Conservation (phyloP, 106 monocot genomes). For the Phalaenopsis equestris region DNA sequence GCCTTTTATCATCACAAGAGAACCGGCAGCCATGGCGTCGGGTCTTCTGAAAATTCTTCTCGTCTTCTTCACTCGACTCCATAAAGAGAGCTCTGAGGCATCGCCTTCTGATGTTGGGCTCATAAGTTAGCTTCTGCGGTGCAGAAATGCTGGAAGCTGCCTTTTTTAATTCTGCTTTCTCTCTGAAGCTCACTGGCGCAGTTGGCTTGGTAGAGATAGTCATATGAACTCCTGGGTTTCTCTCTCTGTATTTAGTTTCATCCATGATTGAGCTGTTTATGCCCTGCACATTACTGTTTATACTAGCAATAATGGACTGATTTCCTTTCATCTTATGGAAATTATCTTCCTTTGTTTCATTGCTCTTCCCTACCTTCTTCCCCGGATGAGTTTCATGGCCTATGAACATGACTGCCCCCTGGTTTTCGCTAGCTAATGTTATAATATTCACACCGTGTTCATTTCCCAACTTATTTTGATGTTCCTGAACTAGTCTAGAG, state of each 20-base stretch:
- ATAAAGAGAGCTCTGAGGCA: constrained; percentile 63
- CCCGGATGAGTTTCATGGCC: neutral
- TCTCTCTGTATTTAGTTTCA: constrained; percentile 26
- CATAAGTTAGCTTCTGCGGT: constrained; percentile 24
- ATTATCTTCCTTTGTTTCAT: neutral
- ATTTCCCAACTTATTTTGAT: constrained; percentile 8
- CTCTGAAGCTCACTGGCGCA: neutral
- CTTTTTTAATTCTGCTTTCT: constrained; percentile 10
- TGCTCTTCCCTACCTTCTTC: neutral
- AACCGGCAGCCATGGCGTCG: constrained; percentile 58
- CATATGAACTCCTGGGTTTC: constrained; percentile 45
- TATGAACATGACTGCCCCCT: constrained; percentile 61
- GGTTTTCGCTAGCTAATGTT: constrained; percentile 77
- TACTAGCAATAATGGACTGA: constrained; percentile 7
- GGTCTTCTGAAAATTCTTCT: constrained; percentile 40
- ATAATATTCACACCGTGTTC: constrained; percentile 37
- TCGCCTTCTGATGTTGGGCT: constrained; percentile 54
- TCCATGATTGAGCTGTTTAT: constrained; percentile 58
- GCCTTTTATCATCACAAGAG: constrained; percentile 30
- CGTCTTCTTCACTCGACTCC: constrained; percentile 57
- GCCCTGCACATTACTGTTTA: constrained; percentile 65
- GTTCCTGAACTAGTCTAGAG: constrained; percentile 26
- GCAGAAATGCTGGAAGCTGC: constrained; percentile 3
- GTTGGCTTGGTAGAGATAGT: constrained; percentile 18
- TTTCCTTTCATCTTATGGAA: neutral